Base-by-base conservation (phyloP, 1,284 basidiomycete genomes). In the Spongiforma sp. region DNA sequence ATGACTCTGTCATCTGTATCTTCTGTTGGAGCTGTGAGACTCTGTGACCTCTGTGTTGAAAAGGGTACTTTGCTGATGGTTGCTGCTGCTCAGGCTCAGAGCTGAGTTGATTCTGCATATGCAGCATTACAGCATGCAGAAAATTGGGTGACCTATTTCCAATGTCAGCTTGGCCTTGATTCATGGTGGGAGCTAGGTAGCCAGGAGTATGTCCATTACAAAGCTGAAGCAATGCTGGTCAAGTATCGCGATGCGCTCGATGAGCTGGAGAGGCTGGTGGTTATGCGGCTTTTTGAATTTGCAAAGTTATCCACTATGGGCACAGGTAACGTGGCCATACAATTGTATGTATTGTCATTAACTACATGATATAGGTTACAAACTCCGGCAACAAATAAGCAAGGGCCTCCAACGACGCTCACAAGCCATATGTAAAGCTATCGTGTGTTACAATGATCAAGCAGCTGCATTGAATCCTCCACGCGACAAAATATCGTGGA, bases 351-450 rank as follows among this genome's bases (percentile, higher is more conserved):
- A 26, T 48, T 48, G 10, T 48, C 21, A 10, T 26, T 48, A 5
- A 48, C 43, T 21, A 37, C 37, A 4, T n/a, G 8, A 17, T 10
- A 3, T 26, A 65, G 64, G 59, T 6, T 65, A 65, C 26, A 63
- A 65, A 24, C 57, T 65, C 7, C n/a, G 30, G 28, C 46, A 54
- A 34, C 64, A 65, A 19, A 65, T 65, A 7, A 57, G 54, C 32
- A 65, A 63, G 34, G 58, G 6, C 1, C 59, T 65, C 7, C 57
- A 65, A 26, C 5, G 26, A 8, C 19, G 50, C 19, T 62, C 48
- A 28, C 34, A 52, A 26, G 62, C 61, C n/a, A 65, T 63, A 32
- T 5, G 30, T 3, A 62, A 60, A 6, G 58, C 61, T 4, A 62
- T 63, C 10, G 11, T 5, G 5, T 19, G 30, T 34, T 65, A 65